Conservation (phyloP, 2,329 filamentous ascomycete genomes). For the Thermomyces lanuginosus region DNA sequence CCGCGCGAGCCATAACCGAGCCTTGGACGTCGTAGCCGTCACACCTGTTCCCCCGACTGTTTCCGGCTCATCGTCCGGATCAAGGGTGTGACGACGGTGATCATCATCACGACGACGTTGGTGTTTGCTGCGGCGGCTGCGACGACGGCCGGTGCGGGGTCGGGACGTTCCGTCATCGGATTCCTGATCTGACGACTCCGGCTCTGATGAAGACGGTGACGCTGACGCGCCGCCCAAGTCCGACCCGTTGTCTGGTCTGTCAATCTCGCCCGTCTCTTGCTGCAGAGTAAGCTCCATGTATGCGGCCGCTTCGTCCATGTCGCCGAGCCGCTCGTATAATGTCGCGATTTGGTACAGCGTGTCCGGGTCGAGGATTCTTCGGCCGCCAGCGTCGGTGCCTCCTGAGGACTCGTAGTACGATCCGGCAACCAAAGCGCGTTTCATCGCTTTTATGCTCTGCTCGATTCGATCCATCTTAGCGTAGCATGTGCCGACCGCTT, state of each 20-base stretch:
- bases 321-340: constrained; percentile 68
- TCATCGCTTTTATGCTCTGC: constrained; percentile 91
- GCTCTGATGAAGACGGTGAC: too few relatives aligned
- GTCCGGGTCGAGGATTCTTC: constrained; percentile 66
- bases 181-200: constrained; percentile 12
- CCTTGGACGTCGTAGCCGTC: constrained; percentile 79
- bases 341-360: constrained; percentile 76
- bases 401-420: constrained; percentile 59
- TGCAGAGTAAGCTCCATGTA: constrained; percentile 95
- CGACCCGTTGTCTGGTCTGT: constrained; percentile 18
- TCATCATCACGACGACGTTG: constrained; percentile 24
- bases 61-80: constrained; percentile 26
- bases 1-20: constrained; percentile 80
- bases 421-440: constrained; percentile 76
- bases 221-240: too few relatives aligned
- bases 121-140: constrained; percentile 13
- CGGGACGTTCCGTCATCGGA: constrained; percentile 21
- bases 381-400: constrained; percentile 36
- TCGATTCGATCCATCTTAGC: constrained; percentile 71
- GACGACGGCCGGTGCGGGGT: constrained; percentile 17
- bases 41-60: constrained; percentile 53
- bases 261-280: constrained; percentile 61
- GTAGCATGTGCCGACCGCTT: constrained; percentile 81
- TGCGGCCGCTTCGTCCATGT: constrained; percentile 63
- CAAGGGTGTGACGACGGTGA: constrained; percentile 14